Evolutionary conservation across 2,329 filamentous ascomycete genomes (phyloP).

Genomic region (Alternaria arborescens): DNA sequence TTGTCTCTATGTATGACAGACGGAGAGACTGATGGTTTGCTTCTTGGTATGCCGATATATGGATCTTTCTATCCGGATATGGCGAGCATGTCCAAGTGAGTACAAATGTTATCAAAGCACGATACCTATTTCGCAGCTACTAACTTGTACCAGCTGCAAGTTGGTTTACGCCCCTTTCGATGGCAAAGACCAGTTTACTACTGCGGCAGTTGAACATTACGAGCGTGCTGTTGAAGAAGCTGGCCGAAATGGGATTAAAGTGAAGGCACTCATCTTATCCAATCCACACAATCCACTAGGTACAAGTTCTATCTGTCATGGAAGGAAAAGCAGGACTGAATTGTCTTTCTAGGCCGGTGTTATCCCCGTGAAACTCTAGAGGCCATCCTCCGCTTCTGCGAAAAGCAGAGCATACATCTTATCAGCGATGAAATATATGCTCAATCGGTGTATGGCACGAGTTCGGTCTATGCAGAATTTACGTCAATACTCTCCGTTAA

Average conservation of each 20-base stretch:
- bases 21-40: constrained; percentile 9
- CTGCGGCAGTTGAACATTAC: constrained; percentile 43
- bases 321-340: background rate
- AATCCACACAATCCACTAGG: constrained; percentile 63
- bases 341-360: constrained; percentile 14
- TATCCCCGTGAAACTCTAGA: constrained; percentile 52
- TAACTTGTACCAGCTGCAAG: constrained; percentile 8
- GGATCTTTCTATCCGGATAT: constrained; percentile 13
- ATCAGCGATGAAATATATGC: constrained; percentile 69
- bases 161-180: constrained; percentile 9
- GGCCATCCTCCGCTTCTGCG: constrained; percentile 59
- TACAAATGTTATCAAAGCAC: background rate
- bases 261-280: constrained; percentile 59
- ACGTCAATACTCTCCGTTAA: constrained; percentile 32
- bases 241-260: constrained; percentile 40
- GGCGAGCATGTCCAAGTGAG: constrained; percentile 16
- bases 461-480: constrained; percentile 27
- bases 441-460: constrained; percentile 56
- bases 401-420: constrained; percentile 61
- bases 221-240: constrained; percentile 50
- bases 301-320: background rate
- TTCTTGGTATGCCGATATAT: constrained; percentile 17
- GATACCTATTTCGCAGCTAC: background rate
- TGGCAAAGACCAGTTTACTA: constrained; percentile 6
- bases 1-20: constrained; percentile 15